Base-by-base conservation (phyloP, 2,329 filamentous ascomycete species). In the Aspergillus sp. region DNA sequence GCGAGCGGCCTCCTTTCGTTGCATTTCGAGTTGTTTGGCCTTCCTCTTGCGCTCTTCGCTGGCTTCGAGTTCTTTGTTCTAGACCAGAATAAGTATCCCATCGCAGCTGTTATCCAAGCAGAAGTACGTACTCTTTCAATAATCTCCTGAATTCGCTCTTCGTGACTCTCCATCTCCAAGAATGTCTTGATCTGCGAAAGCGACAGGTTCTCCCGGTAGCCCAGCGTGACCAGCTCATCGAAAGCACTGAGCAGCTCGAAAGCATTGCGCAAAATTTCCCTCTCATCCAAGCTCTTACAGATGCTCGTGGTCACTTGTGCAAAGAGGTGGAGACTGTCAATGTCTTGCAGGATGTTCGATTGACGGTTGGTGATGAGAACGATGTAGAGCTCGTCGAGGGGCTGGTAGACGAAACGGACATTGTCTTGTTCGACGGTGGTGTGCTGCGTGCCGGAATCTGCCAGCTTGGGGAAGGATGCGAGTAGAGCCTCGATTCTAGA, bases 401-500 rank as follows among this genome's bases (percentile, higher is more conserved):
- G 96, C 78, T 99, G 95, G 83, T 99, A 99, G 60, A 99, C 95
- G 75, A 97, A 99, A 81, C 95, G 94, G 73, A 99, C 95, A 82
- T 96, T 98, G 82, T 99, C 96, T 80, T 98, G 93, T 80, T 99
- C 95, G 71, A 98, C 93, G 6, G 91, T 99, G 29, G 95, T 99
- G 79, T 99, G 95, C 79, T 99, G 95, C 55, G 92, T 97, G 62
- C 93, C 91, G 63, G 91, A 92, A 78, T 97, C 93, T 72, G 95
- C 93, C 59, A 98, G 90, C 81, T 99, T 99, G 57, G 95, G 96
- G 75, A 99, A 97, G 10, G 94, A 96, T 65, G 96, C 95, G 58
- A 99, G 89, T 58, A 99, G 87, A 58, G 91, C 95, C 83, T 99
- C 96, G 74, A 99, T 93, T 75, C 96, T 88, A 53, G 96, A 97